Percentiles rank a stretch among this genome's conserved stretches.
Conservation (phyloP, 768 basidiomycete species). For the Chalciporus chontae region DNA sequence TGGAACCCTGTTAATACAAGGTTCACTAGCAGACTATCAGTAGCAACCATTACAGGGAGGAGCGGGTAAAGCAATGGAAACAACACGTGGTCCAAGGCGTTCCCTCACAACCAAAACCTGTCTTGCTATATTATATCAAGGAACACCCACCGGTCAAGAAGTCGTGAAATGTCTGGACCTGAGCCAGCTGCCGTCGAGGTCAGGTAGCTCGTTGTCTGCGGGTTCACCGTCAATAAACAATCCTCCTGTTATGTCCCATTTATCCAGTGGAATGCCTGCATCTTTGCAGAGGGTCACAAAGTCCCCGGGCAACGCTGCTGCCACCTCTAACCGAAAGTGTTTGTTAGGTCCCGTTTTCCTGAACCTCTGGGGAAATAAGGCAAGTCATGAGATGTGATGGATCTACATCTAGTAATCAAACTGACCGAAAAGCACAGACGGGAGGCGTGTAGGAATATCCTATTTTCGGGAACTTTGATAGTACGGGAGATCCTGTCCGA, state of each 20-base stretch:
- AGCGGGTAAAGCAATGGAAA: constrained; percentile 9
- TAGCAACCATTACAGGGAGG: constrained; percentile 12
- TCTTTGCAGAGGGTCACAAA: constrained; percentile 51
- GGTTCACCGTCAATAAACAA: constrained; percentile 42
- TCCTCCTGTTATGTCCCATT: constrained; percentile 40
- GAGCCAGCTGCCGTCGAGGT: constrained; percentile 37
- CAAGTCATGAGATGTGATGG: neutral
- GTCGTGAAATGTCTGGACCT: constrained; percentile 14
- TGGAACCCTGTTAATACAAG: constrained; percentile 26
- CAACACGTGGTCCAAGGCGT: constrained; percentile 16
- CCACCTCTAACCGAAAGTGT: constrained; percentile 49
- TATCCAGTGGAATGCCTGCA: constrained; percentile 39
- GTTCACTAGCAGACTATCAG: constrained; percentile 12
- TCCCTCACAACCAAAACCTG: neutral
- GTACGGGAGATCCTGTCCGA: constrained; percentile 29
- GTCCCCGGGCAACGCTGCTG: constrained; percentile 55
- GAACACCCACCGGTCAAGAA: constrained; percentile 10
- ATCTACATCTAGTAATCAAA: constrained; percentile 1
- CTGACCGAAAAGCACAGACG: constrained; percentile 55
- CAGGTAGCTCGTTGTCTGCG: constrained; percentile 35
- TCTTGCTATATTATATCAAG: constrained; percentile 1
- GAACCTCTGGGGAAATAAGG: constrained; percentile 41
- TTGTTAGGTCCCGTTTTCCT: constrained; percentile 40
- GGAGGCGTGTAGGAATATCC: constrained; percentile 61
- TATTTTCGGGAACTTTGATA: constrained; percentile 38